Evolutionary conservation across 1,284 basidiomycete species (phyloP).

Genomic region (Abortiporus biennis): DNA sequence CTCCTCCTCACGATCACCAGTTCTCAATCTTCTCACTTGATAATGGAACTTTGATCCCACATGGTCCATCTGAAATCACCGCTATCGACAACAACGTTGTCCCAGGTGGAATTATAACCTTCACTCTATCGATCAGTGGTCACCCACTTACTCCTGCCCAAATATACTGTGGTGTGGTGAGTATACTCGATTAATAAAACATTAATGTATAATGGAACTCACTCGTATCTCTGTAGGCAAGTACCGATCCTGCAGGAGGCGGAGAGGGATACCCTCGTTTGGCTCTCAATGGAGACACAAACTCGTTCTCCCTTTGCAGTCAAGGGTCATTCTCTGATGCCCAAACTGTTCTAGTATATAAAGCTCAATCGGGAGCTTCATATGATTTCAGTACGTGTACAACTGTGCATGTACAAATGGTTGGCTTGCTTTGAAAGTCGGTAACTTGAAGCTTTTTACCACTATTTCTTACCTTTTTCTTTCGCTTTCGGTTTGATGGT

Average conservation of each 20-base stretch:
- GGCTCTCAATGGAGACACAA: not conserved
- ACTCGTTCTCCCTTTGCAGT: not conserved
- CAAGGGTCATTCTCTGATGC: not conserved
- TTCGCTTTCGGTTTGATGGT: too few species aligned
- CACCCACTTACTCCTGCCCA: conserved; percentile 13
- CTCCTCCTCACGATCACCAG: conserved; percentile 3
- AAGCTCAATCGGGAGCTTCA: too few species aligned
- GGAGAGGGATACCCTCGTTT: not conserved
- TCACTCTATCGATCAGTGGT: conserved; percentile 10
- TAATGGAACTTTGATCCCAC: not conserved
- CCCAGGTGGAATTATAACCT: too few species aligned
- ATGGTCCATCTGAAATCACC: not conserved
- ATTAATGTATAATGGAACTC: not conserved
- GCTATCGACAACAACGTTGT: not conserved
- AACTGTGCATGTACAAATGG: too few species aligned
- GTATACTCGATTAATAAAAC: not conserved
- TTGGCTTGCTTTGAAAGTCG: too few species aligned
- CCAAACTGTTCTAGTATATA: not conserved
- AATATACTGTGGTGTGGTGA: conserved; percentile 15
- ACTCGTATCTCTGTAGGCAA: not conserved
- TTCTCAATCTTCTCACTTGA: not conserved
- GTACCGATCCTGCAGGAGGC: not conserved
- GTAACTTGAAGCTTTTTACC: too few species aligned
- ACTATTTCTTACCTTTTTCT: too few species aligned
- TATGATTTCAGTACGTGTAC: too few species aligned